phyloP scores from a whole-genome alignment of 2,329 filamentous ascomycete species.

The Periconia digitata region DNA sequence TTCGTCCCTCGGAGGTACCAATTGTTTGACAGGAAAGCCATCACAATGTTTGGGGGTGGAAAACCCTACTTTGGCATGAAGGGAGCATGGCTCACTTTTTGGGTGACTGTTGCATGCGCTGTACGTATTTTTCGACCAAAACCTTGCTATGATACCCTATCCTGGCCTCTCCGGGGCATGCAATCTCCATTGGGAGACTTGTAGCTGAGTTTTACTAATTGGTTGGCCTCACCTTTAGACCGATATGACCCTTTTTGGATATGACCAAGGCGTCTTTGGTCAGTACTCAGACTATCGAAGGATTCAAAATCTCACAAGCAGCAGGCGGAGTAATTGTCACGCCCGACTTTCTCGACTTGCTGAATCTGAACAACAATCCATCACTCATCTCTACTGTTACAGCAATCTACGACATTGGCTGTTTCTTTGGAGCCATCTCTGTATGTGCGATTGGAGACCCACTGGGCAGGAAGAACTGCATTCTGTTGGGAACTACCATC shows the following conservation, averaged over 20 bases:
- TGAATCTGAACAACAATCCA: slow-evolving; percentile 47
- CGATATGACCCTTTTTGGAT: slow-evolving; percentile 48
- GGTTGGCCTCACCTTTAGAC: not conserved
- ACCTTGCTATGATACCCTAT: too few relatives aligned
- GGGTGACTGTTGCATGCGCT: slow-evolving; percentile 50
- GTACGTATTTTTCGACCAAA: not conserved
- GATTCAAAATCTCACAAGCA: not conserved
- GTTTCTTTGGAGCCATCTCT: slow-evolving; percentile 58
- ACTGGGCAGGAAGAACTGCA: slow-evolving; percentile 52
- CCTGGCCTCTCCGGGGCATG: too few relatives aligned
- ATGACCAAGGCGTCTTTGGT: slow-evolving; percentile 58
- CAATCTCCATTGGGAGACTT: too few relatives aligned
- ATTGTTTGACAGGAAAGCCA: not conserved
- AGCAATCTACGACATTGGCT: slow-evolving; percentile 62
- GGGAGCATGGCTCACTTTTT: slow-evolving; percentile 60
- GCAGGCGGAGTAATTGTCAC: slow-evolving; percentile 57
- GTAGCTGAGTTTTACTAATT: not conserved
- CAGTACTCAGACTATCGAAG: not conserved
- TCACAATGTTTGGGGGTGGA: slow-evolving; percentile 21
- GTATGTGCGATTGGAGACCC: slow-evolving; percentile 50
- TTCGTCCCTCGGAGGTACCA: not conserved
- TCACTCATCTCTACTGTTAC: slow-evolving; percentile 53
- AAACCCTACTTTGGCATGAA: slow-evolving; percentile 56
- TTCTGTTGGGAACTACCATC: slow-evolving; percentile 52
- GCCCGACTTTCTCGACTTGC: slow-evolving; percentile 53